Conservation (phyloP, 2,329 filamentous ascomycete species). For the Verticillium isaacii region DNA sequence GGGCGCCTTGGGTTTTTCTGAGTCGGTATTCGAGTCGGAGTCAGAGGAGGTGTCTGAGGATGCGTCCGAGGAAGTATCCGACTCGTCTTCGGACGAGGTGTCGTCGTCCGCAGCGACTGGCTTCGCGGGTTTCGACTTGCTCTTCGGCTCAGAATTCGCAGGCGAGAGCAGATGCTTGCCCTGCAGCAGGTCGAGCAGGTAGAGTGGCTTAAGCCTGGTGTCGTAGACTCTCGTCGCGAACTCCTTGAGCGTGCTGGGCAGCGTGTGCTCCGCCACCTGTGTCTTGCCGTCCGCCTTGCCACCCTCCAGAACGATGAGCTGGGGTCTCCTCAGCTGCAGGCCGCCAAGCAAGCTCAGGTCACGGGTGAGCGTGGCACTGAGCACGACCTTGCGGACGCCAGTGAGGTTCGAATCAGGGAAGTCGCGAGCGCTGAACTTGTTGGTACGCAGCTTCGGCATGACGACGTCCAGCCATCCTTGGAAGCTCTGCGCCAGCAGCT, state of each 20-base stretch:
- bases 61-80: conserved; percentile 26
- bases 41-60: conserved; percentile 21
- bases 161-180: conserved; percentile 40
- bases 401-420: conserved; percentile 46
- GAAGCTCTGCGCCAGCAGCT: conserved; percentile 84
- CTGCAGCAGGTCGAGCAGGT: conserved; percentile 72
- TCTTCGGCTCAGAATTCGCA: conserved; percentile 13
- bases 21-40: conserved; percentile 26
- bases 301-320: conserved; percentile 69
- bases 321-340: conserved; percentile 68
- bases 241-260: conserved; percentile 63
- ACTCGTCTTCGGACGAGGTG: conserved; percentile 27
- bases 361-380: conserved; percentile 88
- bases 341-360: conserved; percentile 76
- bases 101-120: conserved; percentile 16
- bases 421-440: conserved; percentile 46
- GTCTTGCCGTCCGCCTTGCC: conserved; percentile 30
- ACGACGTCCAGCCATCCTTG: conserved; percentile 82
- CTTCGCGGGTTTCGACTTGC: conserved; percentile 3
- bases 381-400: conserved; percentile 71
- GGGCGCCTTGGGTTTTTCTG: conserved; percentile 18
- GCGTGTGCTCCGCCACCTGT: conserved; percentile 37
- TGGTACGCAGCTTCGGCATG: conserved; percentile 53
- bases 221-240: conserved; percentile 64
- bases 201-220: conserved; percentile 71